Conservation (phyloP, 2,329 filamentous ascomycete species). For the Penicillium paneum region DNA sequence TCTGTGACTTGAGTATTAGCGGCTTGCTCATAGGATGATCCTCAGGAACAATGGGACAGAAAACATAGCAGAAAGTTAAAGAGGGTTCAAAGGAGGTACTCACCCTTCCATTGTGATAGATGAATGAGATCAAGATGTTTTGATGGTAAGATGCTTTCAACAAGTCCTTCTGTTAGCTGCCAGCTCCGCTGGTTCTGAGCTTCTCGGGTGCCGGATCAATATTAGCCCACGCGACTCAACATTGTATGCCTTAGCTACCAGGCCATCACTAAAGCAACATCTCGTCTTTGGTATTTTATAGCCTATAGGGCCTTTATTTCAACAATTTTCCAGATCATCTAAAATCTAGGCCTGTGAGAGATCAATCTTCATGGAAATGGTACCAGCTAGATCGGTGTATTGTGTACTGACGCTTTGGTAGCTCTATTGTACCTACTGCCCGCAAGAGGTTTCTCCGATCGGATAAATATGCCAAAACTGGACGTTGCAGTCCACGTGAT, state of each 20-base stretch:
- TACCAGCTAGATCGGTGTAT: not conserved
- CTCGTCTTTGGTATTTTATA: not conserved
- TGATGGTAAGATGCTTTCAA: constrained; percentile 7
- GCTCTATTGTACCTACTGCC: not conserved
- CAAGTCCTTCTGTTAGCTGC: not conserved
- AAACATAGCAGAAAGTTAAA: not conserved
- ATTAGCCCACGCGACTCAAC: not conserved
- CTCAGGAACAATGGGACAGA: not conserved
- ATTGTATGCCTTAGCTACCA: not conserved
- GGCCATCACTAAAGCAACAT: not conserved
- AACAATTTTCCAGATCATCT: rapidly evolving
- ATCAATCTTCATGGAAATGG: too few relatives aligned
- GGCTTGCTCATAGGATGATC: constrained; percentile 7
- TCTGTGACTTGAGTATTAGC: constrained; percentile 39
- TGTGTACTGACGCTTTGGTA: not conserved
- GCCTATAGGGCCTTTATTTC: not conserved
- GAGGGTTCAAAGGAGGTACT: constrained; percentile 1
- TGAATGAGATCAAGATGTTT: not conserved
- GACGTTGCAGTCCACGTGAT: not conserved
- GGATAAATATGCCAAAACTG: not conserved
- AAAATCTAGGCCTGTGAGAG: too few relatives aligned
- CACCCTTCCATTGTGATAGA: constrained; percentile 39
- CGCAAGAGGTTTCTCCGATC: not conserved
- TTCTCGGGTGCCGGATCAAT: constrained; percentile 4
- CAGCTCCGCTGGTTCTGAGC: constrained; percentile 7